Evolutionary conservation across 1,284 basidiomycete species (phyloP), one percentile per base, ranked within the genome.

Genomic region (Ceratobasidium sp.): DNA sequence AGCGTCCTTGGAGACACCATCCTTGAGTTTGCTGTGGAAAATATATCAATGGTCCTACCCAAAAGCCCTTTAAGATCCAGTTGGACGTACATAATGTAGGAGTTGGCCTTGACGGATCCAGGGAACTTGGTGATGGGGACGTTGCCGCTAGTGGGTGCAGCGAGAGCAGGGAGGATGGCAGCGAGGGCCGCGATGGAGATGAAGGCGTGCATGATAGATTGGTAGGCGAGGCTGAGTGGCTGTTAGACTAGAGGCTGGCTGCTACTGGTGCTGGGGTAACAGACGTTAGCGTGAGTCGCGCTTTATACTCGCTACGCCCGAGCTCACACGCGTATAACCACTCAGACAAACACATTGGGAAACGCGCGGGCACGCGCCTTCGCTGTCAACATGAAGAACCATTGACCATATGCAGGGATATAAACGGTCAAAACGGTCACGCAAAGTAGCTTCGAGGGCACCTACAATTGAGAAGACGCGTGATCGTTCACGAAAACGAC

Each of bases 51-150:
- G 6, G 16, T n/a, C 21, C 8, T 67, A 8, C 5, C 9, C 30
- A 3, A 35, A 41, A 28, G 7, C 2, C 13, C 35, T 38, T 5
- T 4, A 50, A 13, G 13, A 13, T 11, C 35, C 6, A 38, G 4
- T 4, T 13, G 49, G 11, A 59, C 67, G 43, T 14, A 70, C 67
- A 70, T 59, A 21, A 74, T 74, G 52, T 74, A 74, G 2, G 67
- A 71, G 69, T 74, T 70, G 18, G 44, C 26, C 49, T 70, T 70
- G 23, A 58, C 67, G 14, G 57, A 57, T 16, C 73, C 73, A 13
- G 55, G 46, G 26, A 50, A 46, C 50, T 63, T 69, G 32, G 26
- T 55, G 44, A 74, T 50, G 23, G 64, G 66, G 28, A 55, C 58
- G 23, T 52, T 54, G 57, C 57, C 57, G 11, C 6, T 38, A 18